phyloP scores from a whole-genome alignment of 805 yeast species.

The Spathaspora sp. region DNA sequence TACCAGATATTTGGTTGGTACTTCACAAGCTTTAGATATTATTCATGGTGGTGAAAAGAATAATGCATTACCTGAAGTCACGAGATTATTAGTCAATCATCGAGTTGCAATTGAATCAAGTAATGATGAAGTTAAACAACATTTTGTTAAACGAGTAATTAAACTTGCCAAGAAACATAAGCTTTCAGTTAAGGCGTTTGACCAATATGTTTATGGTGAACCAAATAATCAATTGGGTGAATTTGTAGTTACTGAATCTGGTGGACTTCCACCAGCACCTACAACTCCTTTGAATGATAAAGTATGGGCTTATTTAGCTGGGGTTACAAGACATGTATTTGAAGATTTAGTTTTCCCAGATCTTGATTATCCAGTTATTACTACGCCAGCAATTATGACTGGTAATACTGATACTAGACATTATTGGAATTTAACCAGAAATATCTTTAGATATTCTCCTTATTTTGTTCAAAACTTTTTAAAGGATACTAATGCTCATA shows the following conservation, averaged over 20 bases:
- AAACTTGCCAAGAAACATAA: constrained; percentile 23
- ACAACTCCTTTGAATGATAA: constrained; percentile 36
- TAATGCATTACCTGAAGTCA: constrained; percentile 38
- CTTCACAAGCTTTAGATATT: constrained; percentile 38
- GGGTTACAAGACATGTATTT: constrained; percentile 43
- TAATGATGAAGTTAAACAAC: constrained; percentile 18
- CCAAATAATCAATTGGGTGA: constrained; percentile 11
- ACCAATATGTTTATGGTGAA: constrained; percentile 17
- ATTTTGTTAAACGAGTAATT: constrained; percentile 21
- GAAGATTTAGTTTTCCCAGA: constrained; percentile 41
- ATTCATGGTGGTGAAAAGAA: constrained; percentile 37
- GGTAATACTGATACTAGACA: constrained; percentile 71
- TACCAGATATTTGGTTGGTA: constrained; percentile 27
- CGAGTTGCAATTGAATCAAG: constrained; percentile 30
- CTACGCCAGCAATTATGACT: constrained; percentile 58
- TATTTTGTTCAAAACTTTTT: constrained; percentile 30
- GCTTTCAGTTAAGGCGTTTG: constrained; percentile 34
- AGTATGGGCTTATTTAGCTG: constrained; percentile 42
- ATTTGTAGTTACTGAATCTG: constrained; percentile 13
- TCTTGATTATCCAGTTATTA: constrained; percentile 29
- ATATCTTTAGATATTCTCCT: constrained; percentile 62
- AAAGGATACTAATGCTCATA: constrained; percentile 45
- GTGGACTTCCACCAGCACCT: constrained; percentile 42
- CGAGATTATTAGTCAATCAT: constrained; percentile 30
- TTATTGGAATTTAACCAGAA: constrained; percentile 59